Evolutionary conservation across 1,284 basidiomycete species (phyloP).

Genomic region (Mycosarcoma mackinlayi): DNA sequence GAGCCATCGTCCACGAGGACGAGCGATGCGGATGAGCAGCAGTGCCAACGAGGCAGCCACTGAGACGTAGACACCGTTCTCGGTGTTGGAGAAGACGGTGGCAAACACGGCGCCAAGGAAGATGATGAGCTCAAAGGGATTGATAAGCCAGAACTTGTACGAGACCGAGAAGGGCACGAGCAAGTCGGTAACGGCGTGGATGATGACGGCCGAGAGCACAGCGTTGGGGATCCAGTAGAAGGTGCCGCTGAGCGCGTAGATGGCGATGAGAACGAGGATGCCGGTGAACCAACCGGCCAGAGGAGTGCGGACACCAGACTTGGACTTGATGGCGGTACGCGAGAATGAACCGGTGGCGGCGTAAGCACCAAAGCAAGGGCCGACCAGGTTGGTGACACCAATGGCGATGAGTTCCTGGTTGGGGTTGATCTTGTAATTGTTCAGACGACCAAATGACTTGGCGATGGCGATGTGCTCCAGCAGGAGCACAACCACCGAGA

Average conservation of each 20-base stretch:
- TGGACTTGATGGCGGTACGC: conserved; percentile 92
- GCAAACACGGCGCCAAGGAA: conserved; percentile 88
- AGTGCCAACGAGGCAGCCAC: conserved; percentile 82
- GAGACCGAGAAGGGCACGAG: conserved; percentile 87
- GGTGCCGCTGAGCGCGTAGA: conserved; percentile 81
- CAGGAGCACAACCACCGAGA: conserved; percentile 92
- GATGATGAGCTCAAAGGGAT: conserved; percentile 91
- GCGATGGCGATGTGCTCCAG: conserved; percentile 97
- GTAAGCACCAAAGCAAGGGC: conserved; percentile 83
- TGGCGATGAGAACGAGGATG: conserved; percentile 87
- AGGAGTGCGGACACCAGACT: conserved; percentile 95
- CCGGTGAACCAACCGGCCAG: conserved; percentile 87
- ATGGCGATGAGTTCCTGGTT: conserved; percentile 98
- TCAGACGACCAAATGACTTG: conserved; percentile 90
- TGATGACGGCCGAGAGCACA: conserved; percentile 88
- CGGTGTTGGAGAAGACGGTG: conserved; percentile 76
- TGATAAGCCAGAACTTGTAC: conserved; percentile 93
- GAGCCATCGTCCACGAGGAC: conserved; percentile 89
- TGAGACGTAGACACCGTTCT: conserved; percentile 93
- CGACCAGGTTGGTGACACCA: conserved; percentile 82
- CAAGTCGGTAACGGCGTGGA: conserved; percentile 88
- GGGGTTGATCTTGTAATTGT: conserved; percentile 97
- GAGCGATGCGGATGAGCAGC: conserved; percentile 89
- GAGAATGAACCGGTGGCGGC: conserved; percentile 98
- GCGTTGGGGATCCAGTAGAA: conserved; percentile 72